Percentiles rank a stretch among this genome's conserved stretches.
Evolutionary conservation across 257 asterid species (phyloP).

Genomic region (Nicotiana undulata): DNA sequence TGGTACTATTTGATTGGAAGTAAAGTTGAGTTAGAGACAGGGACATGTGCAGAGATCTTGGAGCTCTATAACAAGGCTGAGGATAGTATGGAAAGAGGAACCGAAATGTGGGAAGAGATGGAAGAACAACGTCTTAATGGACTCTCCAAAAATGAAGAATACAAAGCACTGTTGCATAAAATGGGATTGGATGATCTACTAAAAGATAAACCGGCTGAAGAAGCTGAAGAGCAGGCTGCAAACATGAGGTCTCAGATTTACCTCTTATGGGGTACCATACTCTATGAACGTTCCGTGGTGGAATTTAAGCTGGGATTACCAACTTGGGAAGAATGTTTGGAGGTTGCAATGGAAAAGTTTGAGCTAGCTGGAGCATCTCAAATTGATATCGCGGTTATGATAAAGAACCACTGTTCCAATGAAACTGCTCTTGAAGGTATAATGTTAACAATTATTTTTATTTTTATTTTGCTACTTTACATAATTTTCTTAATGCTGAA

Average conservation of each 20-base stretch:
- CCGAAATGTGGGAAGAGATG: constrained; percentile 91
- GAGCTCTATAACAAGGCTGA: constrained; percentile 90
- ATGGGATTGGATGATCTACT: constrained; percentile 57
- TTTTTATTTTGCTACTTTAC: background rate
- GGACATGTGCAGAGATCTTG: constrained; percentile 50
- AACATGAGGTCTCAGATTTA: constrained; percentile 73
- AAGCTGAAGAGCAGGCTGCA: constrained; percentile 60
- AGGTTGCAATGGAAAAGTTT: constrained; percentile 89
- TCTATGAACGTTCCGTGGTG: constrained; percentile 85
- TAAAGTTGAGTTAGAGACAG: constrained; percentile 45
- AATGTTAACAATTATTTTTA: background rate
- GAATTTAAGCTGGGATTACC: constrained; percentile 80
- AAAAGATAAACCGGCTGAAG: constrained; percentile 49
- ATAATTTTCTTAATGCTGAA: background rate
- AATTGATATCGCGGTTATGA: constrained; percentile 85
- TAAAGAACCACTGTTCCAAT: constrained; percentile 93
- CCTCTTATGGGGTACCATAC: constrained; percentile 84
- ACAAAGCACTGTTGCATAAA: constrained; percentile 47
- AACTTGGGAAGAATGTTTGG: constrained; percentile 92
- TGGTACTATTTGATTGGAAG: constrained; percentile 64
- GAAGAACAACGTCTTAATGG: constrained; percentile 91
- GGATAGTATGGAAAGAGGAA: constrained; percentile 91
- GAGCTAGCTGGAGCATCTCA: constrained; percentile 80
- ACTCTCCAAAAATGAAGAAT: constrained; percentile 56
- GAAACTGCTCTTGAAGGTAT: constrained; percentile 90